Percentiles rank a stretch among this genome's conserved stretches.
These are phyloP conservation scores for Venturia nashicola DNA, from an alignment of 2,329 filamentous ascomycete genomes.

Conservation along the genomic window DNA sequence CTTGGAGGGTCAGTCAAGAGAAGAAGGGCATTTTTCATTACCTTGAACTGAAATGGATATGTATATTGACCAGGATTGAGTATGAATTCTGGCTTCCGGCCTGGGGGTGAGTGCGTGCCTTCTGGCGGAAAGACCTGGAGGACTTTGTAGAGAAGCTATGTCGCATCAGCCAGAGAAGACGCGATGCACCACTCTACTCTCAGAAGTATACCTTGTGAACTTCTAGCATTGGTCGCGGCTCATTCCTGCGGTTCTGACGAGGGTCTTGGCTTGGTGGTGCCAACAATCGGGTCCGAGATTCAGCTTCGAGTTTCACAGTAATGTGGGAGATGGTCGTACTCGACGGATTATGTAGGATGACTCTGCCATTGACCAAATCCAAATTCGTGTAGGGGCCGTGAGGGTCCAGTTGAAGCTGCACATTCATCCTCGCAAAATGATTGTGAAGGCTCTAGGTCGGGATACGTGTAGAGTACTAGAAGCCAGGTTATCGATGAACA, in stretches of 20 bases:
- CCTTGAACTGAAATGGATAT: conserved; percentile 68
- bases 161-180: conserved; percentile 11
- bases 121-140: conserved; percentile 58
- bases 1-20: not conserved
- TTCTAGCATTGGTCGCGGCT: conserved; percentile 34
- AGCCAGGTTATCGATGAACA: not conserved
- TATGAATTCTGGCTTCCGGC: conserved; percentile 14
- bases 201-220: conserved; percentile 32
- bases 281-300: conserved; percentile 55
- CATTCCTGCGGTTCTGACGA: conserved; percentile 22
- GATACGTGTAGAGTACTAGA: not conserved
- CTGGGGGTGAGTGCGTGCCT: conserved; percentile 24
- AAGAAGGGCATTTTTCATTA: conserved; percentile 28
- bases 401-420: conserved; percentile 53
- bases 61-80: conserved; percentile 58
- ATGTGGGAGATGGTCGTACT: conserved; percentile 40
- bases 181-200: not conserved
- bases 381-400: conserved; percentile 70
- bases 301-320: conserved; percentile 73
- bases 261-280: conserved; percentile 30
- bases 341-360: conserved; percentile 31
- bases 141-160: conserved; percentile 61
- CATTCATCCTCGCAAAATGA: conserved; percentile 39
- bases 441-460: not conserved
- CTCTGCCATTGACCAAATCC: conserved; percentile 53